Conservation (phyloP, 1,284 basidiomycete genomes). For the Malassezia sympodialis region DNA sequence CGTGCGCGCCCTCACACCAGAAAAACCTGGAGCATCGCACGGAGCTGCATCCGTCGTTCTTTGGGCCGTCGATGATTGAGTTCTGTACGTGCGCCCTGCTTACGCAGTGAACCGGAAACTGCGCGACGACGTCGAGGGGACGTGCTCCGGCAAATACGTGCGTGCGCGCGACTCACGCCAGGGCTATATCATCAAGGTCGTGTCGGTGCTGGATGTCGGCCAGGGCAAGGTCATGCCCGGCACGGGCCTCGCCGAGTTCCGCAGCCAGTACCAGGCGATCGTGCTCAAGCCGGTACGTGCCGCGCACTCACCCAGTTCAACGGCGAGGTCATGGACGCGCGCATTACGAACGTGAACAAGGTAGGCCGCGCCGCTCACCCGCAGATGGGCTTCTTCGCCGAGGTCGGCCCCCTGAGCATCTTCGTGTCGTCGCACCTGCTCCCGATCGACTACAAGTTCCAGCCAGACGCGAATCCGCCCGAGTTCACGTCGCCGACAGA, state of each 20-base stretch:
- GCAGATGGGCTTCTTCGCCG: conserved; percentile 95
- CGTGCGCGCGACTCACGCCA: conserved; percentile 5
- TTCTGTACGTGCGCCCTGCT: conserved; percentile 52
- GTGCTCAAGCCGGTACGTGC: conserved; percentile 38
- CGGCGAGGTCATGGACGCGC: conserved; percentile 93
- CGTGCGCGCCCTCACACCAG: conserved; percentile 2
- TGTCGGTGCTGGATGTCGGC: conserved; percentile 52
- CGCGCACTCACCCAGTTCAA: conserved; percentile 64
- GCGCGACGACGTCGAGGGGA: conserved; percentile 91
- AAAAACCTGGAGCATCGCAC: conserved; percentile 92
- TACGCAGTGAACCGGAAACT: conserved; percentile 66
- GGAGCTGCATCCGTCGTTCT: conserved; percentile 91
- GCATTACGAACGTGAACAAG: conserved; percentile 92
- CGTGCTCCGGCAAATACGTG: conserved; percentile 86
- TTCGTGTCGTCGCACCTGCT: conserved; percentile 75
- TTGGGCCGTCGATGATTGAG: conserved; percentile 85
- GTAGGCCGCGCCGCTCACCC: conserved; percentile 51
- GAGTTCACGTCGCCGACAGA: conserved; percentile 37
- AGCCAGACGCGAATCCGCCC: conserved; percentile 44
- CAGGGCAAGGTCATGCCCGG: conserved; percentile 69
- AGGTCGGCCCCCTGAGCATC: conserved; percentile 65
- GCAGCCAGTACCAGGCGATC: conserved; percentile 40
- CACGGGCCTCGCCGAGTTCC: conserved; percentile 84
- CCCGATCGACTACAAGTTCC: conserved; percentile 53
- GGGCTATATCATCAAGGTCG: conserved; percentile 85